Evolutionary conservation across 2,329 filamentous ascomycete genomes (phyloP), one percentile per base, ranked within the genome.

Genomic region (Clarireedia sp.): DNA sequence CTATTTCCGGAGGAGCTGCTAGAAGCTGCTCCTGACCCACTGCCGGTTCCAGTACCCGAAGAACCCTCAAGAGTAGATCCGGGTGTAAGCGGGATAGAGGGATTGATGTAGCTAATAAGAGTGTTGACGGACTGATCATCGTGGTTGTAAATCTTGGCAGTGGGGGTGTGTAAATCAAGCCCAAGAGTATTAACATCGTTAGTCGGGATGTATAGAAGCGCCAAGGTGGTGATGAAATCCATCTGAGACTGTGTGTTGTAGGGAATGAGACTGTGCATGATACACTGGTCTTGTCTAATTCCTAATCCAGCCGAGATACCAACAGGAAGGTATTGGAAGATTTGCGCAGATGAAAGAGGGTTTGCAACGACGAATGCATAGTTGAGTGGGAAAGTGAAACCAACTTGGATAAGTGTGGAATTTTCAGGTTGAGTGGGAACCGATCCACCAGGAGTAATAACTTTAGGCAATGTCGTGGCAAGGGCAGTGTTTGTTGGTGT

Each of bases 141-240:
- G 69, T 90, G 84, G 67, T 85, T 78, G 78, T 95, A 96, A 23
- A 96, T 74, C 21, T 72, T 68, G n/a, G 89, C 87, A 59, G 81
- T 81, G 14, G 89, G 84, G 50, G 83, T 83, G 66, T 82, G 80
- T 57, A 96, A 75, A 66, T 90, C 82, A 60, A 85, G 73, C 55
- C 80, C 74, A 24, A 97, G 77, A 26, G 79, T 76, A 55, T 83
- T 79, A 40, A 95, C 80, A 64, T 89, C 75, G 48, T 80, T 81
- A 7, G 75, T 77, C 1, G 90, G 90, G 64, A 95, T 89, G 69
- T 85, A 90, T 57, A 86, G 82, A 62, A 90, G 76, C 16, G 85
- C 88, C 58, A 90, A 71, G 1, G 91, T 95, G 0, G 90, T 95
- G 61, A 95, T 84, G 72, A 87, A 97, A 43, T 86, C 86, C 53